phyloP scores from a whole-genome alignment of 2,329 filamentous ascomycete genomes.

The Alternaria sp. region DNA sequence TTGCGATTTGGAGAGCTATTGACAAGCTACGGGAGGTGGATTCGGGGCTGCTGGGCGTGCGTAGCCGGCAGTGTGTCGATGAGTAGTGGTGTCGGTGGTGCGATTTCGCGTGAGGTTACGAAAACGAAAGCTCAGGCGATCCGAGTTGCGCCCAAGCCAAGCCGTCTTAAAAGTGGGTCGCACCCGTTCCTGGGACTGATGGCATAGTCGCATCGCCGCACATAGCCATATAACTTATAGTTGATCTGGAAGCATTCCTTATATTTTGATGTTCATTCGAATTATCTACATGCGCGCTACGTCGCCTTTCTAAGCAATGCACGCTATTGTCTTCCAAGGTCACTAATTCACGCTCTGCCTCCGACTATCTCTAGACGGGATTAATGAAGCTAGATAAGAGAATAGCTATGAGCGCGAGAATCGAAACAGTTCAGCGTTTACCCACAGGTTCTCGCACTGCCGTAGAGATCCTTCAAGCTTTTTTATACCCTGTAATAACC shows the following conservation, averaged over 20 bases:
- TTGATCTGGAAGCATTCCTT: background rate
- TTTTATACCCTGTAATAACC: conserved; percentile 28
- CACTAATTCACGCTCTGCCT: background rate
- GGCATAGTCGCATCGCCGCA: conserved; percentile 1
- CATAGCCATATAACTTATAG: background rate
- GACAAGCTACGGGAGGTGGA: conserved; percentile 26
- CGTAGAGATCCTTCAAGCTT: no score
- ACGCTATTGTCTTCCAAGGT: background rate
- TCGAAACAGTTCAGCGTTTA: no score
- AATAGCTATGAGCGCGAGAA: background rate
- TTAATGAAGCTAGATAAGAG: background rate
- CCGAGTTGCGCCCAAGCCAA: conserved; percentile 29
- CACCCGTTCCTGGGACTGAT: conserved; percentile 15
- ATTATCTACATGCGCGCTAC: no score
- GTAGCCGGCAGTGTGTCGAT: conserved; percentile 29
- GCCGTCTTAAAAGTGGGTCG: conserved; percentile 25
- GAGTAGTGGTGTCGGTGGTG: conserved; percentile 34
- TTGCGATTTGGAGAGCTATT: conserved; percentile 36
- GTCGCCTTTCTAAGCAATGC: background rate
- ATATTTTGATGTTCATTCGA: background rate
- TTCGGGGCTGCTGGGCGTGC: conserved; percentile 26
- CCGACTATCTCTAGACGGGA: background rate
- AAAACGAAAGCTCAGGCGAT: conserved; percentile 33
- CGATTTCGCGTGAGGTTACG: conserved; percentile 29
- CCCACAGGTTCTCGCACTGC: no score